Base-by-base conservation (phyloP, 805 yeast species). In the Candida palmyrensis region DNA sequence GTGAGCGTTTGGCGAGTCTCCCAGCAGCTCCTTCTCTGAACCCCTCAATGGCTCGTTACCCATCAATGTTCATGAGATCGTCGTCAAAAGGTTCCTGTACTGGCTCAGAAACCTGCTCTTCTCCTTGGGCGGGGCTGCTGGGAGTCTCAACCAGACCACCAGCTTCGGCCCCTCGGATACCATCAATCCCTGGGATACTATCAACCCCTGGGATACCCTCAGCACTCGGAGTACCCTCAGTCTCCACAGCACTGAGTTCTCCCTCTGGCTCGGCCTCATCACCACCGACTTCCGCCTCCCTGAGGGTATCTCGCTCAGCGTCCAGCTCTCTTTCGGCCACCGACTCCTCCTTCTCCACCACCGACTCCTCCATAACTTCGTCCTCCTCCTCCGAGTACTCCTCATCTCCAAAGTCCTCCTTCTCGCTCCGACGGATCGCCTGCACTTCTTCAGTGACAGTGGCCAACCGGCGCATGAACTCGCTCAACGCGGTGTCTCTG, bases 401-500 rank as follows among this genome's bases (percentile, higher is more conserved):
- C 14, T 45, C 53, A 16, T 47, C 51, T 27, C 44, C 45, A 33
- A 49, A 48, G 26, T 51, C 56, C 27, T 58, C 64, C 21, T 42
- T 33, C 32, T 61, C 66, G 27, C 40, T 48, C 25, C 45, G 40
- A 30, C 50, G 51, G 30, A 60, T 53, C 18, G 47, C 45, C 14
- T 51, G 54, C 9, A 62, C 58, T 12, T 54, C 57, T 5, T 41
- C 44, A 6, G 61, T 36, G 1, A 59, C 48, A n/a, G 35, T 39
- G 1, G 41, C 32, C 25, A 65, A 47, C 25, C 53, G 52, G 2
- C 44, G 44, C 29, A 66, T 32, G 34, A 66, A 65, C 26, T 47
- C 47, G 11, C 49, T 45, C 36, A 66, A 49, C 9, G 44, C 43
- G 14, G 48, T 38, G 38, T 61, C 66, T 28, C 68, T 44, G 8